phyloP scores from a whole-genome alignment of 2,329 filamentous ascomycete genomes.

The Parafenestella ontariensis region DNA sequence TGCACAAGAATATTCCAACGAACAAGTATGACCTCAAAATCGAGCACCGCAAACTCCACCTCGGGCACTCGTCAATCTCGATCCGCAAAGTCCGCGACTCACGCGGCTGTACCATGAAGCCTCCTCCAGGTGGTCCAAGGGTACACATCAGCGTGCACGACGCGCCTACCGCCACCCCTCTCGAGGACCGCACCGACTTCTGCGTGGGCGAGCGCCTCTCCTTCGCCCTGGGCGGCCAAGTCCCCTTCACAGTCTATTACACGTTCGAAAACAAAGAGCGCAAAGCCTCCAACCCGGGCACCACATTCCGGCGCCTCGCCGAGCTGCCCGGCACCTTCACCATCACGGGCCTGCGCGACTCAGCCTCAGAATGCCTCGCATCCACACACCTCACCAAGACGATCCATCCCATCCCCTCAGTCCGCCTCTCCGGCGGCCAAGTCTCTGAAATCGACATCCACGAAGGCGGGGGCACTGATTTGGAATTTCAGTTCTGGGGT shows the following conservation, averaged over 20 bases:
- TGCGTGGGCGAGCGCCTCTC: constrained; percentile 95
- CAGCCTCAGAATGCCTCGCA: constrained; percentile 85
- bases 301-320: constrained; percentile 90
- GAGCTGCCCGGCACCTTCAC: constrained; percentile 88
- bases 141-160: constrained; percentile 94
- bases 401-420: constrained; percentile 91
- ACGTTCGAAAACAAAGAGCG: constrained; percentile 80
- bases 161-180: constrained; percentile 85
- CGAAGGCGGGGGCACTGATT: constrained; percentile 92
- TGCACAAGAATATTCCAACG: constrained; percentile 78
- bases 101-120: constrained; percentile 82
- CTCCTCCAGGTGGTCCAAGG: constrained; percentile 68
- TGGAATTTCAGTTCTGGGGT: constrained; percentile 93
- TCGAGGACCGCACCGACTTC: constrained; percentile 85
- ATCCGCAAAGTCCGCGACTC: constrained; percentile 90
- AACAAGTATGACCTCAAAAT: constrained; percentile 81
- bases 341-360: constrained; percentile 86
- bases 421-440: constrained; percentile 84
- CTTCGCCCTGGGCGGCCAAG: constrained; percentile 87
- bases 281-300: constrained; percentile 79
- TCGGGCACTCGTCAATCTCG: constrained; percentile 87
- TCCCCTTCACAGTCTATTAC: constrained; percentile 93
- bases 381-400: constrained; percentile 77
- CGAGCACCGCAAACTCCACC: constrained; percentile 80
- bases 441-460: constrained; percentile 90